Evolutionary conservation across 306 rosid species (phyloP).

Genomic region (Lathyrus aphaca): DNA sequence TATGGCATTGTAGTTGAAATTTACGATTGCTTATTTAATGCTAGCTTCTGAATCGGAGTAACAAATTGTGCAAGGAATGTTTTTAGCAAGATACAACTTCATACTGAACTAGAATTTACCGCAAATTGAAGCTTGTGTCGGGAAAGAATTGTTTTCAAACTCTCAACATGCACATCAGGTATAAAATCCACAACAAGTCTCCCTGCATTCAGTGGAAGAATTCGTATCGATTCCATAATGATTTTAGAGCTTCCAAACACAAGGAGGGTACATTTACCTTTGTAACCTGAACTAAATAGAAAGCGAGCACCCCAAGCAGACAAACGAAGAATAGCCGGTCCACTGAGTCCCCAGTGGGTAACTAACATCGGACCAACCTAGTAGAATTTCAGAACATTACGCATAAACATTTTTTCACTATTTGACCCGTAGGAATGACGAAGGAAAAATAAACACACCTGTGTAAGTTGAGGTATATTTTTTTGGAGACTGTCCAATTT

Average conservation of each 20-base stretch:
- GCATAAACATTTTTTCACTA: constrained; percentile 20
- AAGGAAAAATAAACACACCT: constrained; percentile 55
- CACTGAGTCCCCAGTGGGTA: constrained; percentile 98
- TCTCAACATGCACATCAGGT: constrained; percentile 76
- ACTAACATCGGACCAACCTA: constrained; percentile 90
- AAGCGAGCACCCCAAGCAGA: constrained; percentile 97
- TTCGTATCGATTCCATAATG: neutral
- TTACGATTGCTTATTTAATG: constrained; percentile 11
- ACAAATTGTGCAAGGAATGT: constrained; percentile 21
- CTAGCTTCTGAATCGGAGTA: neutral
- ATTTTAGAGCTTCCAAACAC: constrained; percentile 4
- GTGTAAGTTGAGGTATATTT: constrained; percentile 77
- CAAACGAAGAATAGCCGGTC: constrained; percentile 85
- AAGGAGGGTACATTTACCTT: constrained; percentile 48
- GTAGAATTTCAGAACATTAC: constrained; percentile 43
- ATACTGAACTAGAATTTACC: constrained; percentile 49
- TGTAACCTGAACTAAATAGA: constrained; percentile 70
- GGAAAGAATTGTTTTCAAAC: constrained; percentile 64
- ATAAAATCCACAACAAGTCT: constrained; percentile 69
- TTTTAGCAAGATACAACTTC: constrained; percentile 14
- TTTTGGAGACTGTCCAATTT: constrained; percentile 60
- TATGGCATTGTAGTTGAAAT: constrained; percentile 20
- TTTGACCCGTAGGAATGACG: constrained; percentile 25
- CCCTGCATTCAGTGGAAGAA: constrained; percentile 54
- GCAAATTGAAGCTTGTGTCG: constrained; percentile 70